Percentiles rank a stretch among this genome's conserved stretches.
These are phyloP conservation scores for Globisporangium abappressorium DNA, from an alignment of 352 stramenopile genomes.

Conservation along the genomic window DNA sequence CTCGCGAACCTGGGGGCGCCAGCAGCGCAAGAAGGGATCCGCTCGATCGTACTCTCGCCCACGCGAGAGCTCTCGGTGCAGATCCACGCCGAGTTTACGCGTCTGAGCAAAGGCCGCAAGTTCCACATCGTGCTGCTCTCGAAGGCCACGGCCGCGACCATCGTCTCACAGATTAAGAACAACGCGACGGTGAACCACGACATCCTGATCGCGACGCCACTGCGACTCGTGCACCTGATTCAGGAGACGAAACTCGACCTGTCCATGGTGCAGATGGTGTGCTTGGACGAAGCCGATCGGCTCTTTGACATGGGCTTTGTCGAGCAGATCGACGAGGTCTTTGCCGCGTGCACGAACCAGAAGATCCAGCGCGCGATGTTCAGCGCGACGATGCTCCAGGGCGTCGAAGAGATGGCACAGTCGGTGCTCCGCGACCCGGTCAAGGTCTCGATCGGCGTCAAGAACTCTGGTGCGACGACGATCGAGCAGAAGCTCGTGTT, in stretches of 20 bases:
- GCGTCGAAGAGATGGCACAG: constrained; percentile 94
- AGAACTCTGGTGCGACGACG: constrained; percentile 84
- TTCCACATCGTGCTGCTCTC: constrained; percentile 89
- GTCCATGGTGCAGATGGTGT: constrained; percentile 90
- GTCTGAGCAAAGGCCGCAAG: constrained; percentile 86
- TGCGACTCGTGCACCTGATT: constrained; percentile 93
- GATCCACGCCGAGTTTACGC: constrained; percentile 94
- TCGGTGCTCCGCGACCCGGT: constrained; percentile 96
- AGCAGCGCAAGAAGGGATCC: constrained; percentile 73
- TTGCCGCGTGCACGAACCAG: constrained; percentile 87
- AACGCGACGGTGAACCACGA: constrained; percentile 88
- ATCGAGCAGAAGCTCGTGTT: constrained; percentile 97
- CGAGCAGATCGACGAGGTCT: constrained; percentile 97
- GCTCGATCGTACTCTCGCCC: constrained; percentile 94
- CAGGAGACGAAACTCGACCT: constrained; percentile 82
- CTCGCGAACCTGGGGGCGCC: constrained; percentile 68
- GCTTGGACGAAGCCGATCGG: constrained; percentile 98
- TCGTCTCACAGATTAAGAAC: constrained; percentile 74
- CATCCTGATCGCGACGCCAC: constrained; percentile 95
- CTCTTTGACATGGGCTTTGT: constrained; percentile 97
- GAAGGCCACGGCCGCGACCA: constrained; percentile 89
- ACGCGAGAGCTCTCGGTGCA: constrained; percentile 97
- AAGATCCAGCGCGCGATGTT: constrained; percentile 95
- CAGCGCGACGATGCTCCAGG: constrained; percentile 95
- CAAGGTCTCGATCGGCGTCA: constrained; percentile 92